Evolutionary conservation across 1,139 yeast species (phyloP).

Genomic region (Saccharomyces pastorianus): DNA sequence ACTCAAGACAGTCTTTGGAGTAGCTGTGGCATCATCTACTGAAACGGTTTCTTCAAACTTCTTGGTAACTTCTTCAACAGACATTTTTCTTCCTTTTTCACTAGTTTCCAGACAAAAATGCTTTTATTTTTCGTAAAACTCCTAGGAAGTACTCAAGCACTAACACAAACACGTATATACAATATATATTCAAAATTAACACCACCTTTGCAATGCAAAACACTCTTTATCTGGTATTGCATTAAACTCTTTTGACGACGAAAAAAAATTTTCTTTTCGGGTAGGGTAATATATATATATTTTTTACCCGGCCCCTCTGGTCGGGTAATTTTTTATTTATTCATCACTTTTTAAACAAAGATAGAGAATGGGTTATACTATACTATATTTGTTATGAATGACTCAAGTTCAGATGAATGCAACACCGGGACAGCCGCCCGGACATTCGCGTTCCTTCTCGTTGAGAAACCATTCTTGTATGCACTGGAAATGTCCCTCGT

Average conservation of each 20-base stretch:
- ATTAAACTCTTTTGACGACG: background rate
- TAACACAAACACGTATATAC: background rate
- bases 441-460: conserved; percentile 63
- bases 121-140: conserved; percentile 2
- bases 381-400: too few relatives aligned
- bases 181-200: background rate
- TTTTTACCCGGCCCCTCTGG: background rate
- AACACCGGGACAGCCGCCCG: conserved; percentile 52
- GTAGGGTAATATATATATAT: background rate
- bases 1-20: conserved; percentile 26
- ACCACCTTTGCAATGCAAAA: background rate
- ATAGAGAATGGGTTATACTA: background rate
- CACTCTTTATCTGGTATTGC: background rate
- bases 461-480: conserved; percentile 68
- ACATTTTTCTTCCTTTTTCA: conserved; percentile 17
- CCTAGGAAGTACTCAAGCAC: conserved; percentile 3
- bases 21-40: conserved; percentile 15
- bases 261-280: background rate
- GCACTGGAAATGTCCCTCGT: conserved; percentile 79
- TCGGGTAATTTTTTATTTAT: background rate
- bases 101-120: conserved; percentile 1
- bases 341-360: too few relatives aligned
- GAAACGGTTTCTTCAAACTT: conserved; percentile 27
- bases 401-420: background rate
- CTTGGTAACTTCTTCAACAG: conserved; percentile 32